These are phyloP conservation scores for Chalara sp. DNA, from an alignment of 2,329 filamentous ascomycete species.

Conservation along the genomic window DNA sequence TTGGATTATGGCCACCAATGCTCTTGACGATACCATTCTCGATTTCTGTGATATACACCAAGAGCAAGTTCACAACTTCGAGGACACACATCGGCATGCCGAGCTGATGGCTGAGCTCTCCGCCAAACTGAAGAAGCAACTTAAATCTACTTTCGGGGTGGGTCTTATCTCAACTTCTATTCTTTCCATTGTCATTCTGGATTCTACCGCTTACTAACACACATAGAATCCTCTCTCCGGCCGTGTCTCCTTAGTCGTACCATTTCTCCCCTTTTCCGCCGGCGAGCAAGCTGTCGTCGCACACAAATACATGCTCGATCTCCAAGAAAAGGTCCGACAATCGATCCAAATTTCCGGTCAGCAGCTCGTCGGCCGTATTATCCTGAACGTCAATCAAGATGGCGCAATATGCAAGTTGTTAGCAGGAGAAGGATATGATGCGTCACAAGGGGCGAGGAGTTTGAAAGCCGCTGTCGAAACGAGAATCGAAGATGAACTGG, in stretches of 20 bases:
- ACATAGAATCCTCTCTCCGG: conserved; percentile 32
- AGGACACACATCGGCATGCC: neutral
- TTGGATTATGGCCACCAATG: conserved; percentile 43
- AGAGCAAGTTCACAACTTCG: neutral
- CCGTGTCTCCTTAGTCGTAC: conserved; percentile 34
- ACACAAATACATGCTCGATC: conserved; percentile 34
- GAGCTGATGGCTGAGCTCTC: conserved; percentile 19
- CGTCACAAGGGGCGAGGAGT: conserved; percentile 26
- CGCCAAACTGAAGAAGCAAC: conserved; percentile 19
- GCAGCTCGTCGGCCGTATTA: conserved; percentile 28
- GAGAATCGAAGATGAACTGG: neutral
- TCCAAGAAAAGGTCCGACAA: conserved; percentile 21
- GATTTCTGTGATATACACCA: conserved; percentile 31
- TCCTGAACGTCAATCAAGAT: conserved; percentile 24
- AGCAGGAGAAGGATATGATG: conserved; percentile 25
- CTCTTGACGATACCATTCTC: conserved; percentile 32
- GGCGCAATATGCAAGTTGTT: conserved; percentile 26
- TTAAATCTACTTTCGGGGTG: conserved; percentile 20
- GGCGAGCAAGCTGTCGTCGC: conserved; percentile 34
- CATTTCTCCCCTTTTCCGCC: conserved; percentile 35
- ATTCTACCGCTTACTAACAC: neutral
- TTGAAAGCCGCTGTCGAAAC: neutral
- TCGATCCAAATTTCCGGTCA: conserved; percentile 18
- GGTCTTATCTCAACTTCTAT: neutral
- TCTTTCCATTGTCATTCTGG: too few relatives aligned